Conservation (phyloP, 176 grass and related monocot species). For the Puccinellia tenuiflora region DNA sequence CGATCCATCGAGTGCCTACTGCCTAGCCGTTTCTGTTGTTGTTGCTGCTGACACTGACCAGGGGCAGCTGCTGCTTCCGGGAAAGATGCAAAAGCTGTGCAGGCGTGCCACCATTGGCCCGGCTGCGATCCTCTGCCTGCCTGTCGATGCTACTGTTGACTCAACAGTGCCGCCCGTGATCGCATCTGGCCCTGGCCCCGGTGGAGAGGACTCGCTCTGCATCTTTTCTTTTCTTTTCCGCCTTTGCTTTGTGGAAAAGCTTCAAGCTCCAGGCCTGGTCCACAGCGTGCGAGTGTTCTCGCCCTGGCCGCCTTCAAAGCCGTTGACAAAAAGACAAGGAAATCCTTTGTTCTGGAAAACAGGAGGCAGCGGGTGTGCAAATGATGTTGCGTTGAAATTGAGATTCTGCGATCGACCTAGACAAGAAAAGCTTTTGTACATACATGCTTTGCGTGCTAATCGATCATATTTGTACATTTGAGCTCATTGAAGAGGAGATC, state of each 20-base stretch:
- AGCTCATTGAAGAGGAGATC: background rate
- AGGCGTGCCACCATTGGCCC: conserved; percentile 2
- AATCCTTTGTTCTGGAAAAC: background rate
- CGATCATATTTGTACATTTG: background rate
- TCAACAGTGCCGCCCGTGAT: background rate
- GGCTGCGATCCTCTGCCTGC: background rate
- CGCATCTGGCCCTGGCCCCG: background rate
- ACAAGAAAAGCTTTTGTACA: background rate
- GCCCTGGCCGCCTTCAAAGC: background rate
- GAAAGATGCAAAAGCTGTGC: conserved; percentile 19
- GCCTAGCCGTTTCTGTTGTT: background rate
- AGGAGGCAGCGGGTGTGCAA: background rate
- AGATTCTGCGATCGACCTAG: background rate
- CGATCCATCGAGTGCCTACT: background rate
- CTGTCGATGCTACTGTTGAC: background rate
- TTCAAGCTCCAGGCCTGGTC: background rate
- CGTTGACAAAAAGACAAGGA: background rate
- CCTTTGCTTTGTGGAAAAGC: background rate
- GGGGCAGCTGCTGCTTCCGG: background rate
- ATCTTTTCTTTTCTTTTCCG: background rate
- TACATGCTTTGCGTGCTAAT: background rate
- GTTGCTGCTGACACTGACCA: background rate
- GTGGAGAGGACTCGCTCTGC: background rate
- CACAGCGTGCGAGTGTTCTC: background rate
- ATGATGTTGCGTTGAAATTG: background rate